Evolutionary conservation across 805 yeast species (phyloP).

Genomic region (Cyberlindnera nakhonratchasimensis): DNA sequence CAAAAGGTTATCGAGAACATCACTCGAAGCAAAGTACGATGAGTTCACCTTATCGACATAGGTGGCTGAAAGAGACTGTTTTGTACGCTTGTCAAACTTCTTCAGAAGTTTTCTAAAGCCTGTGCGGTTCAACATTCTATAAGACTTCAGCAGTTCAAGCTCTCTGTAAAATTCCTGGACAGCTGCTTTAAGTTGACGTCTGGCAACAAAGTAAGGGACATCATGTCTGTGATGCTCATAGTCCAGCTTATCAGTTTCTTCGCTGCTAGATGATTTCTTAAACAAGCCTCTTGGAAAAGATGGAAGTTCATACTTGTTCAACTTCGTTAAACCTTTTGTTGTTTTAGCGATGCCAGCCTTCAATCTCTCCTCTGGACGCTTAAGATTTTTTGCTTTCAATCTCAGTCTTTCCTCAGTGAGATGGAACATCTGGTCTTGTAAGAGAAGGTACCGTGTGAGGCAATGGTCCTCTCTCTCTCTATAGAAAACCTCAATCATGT

Average conservation of each 20-base stretch:
- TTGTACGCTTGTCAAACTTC: slow-evolving; percentile 78
- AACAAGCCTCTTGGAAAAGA: slow-evolving; percentile 36
- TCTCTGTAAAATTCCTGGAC: slow-evolving; percentile 70
- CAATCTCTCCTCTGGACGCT: slow-evolving; percentile 17
- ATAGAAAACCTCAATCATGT: slow-evolving; percentile 60
- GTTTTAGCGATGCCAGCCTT: slow-evolving; percentile 19
- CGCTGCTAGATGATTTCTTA: background rate
- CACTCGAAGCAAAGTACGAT: slow-evolving; percentile 60
- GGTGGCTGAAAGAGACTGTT: slow-evolving; percentile 37
- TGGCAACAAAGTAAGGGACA: slow-evolving; percentile 62
- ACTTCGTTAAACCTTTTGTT: slow-evolving; percentile 18
- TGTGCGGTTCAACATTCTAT: slow-evolving; percentile 73
- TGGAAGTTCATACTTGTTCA: slow-evolving; percentile 39
- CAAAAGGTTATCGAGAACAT: slow-evolving; percentile 60
- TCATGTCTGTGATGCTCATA: slow-evolving; percentile 38
- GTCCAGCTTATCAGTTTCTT: slow-evolving; percentile 36
- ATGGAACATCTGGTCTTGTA: slow-evolving; percentile 69
- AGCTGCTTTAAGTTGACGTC: slow-evolving; percentile 65
- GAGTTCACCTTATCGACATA: slow-evolving; percentile 58
- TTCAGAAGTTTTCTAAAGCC: slow-evolving; percentile 88
- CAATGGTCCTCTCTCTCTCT: slow-evolving; percentile 57
- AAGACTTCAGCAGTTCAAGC: slow-evolving; percentile 66
- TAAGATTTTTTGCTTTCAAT: slow-evolving; percentile 21
- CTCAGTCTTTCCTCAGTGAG: slow-evolving; percentile 48
- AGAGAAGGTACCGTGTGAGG: slow-evolving; percentile 51